phyloP scores from a whole-genome alignment of 257 asterid species.

The Catharanthus roseus region DNA sequence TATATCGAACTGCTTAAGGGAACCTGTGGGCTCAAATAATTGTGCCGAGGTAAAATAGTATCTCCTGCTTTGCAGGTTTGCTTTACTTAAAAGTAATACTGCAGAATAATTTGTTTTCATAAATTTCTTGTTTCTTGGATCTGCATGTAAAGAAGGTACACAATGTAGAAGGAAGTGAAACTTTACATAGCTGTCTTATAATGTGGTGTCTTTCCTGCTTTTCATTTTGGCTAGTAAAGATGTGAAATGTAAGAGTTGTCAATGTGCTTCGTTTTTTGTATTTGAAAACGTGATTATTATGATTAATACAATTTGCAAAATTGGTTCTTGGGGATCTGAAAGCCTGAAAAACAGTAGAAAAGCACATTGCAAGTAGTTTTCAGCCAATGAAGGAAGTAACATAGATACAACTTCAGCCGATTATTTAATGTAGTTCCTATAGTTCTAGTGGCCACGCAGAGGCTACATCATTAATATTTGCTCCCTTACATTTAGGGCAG shows the following conservation, averaged over 20 bases:
- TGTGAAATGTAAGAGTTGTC: too few relatives aligned
- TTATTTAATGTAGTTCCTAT: background rate
- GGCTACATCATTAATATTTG: background rate
- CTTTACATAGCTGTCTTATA: background rate
- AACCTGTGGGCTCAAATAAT: constrained; percentile 64
- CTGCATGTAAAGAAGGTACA: background rate
- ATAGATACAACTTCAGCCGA: background rate
- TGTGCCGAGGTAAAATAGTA: constrained; percentile 60
- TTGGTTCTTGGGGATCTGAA: background rate
- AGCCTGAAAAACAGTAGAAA: background rate
- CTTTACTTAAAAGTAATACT: background rate
- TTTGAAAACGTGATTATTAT: background rate
- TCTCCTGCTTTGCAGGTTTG: background rate
- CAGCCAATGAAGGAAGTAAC: background rate
- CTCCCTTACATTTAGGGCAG: background rate
- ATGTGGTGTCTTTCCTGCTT: background rate
- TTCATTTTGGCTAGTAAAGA: too few relatives aligned
- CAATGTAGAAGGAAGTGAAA: too few relatives aligned
- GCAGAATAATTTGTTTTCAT: background rate
- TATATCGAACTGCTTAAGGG: constrained; percentile 69
- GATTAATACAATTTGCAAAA: background rate
- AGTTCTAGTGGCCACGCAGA: background rate
- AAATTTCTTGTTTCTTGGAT: background rate
- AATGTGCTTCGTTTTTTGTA: too few relatives aligned
- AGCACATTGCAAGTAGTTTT: background rate